These are phyloP conservation scores for Sambucus nigra DNA, from an alignment of 129 eudicot species.

Conservation along the genomic window DNA sequence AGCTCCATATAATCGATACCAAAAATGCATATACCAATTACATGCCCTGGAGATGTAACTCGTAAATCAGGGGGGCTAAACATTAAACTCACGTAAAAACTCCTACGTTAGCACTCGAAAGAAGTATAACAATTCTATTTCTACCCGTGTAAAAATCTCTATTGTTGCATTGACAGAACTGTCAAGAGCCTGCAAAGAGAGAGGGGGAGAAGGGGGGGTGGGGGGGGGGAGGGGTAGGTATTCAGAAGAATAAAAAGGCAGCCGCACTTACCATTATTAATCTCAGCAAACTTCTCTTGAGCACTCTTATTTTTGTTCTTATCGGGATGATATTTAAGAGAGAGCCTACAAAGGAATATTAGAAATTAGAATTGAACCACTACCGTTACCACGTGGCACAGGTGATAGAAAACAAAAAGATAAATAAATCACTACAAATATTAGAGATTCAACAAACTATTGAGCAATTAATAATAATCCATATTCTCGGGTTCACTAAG, in stretches of 20 bases:
- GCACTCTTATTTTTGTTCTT: slow-evolving; percentile 95
- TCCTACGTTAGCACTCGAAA: too few relatives aligned
- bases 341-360: slow-evolving; percentile 43
- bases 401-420: background rate
- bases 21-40: background rate
- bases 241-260: background rate
- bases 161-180: too few relatives aligned
- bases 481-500: too few relatives aligned
- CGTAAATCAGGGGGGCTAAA: background rate
- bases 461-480: background rate
- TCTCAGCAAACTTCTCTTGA: slow-evolving; percentile 90
- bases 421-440: background rate
- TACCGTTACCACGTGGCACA: too few relatives aligned
- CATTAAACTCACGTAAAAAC: too few relatives aligned
- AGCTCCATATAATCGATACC: background rate
- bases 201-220: too few relatives aligned
- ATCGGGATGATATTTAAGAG: slow-evolving; percentile 95
- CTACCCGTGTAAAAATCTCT: too few relatives aligned
- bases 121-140: too few relatives aligned
- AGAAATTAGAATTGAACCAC: too few relatives aligned
- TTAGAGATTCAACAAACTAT: background rate
- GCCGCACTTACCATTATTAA: slow-evolving; percentile 70
- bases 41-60: background rate
- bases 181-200: too few relatives aligned
- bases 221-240: background rate